Evolutionary conservation across 2,329 filamentous ascomycete genomes (phyloP), one percentile per base, ranked within the genome.

Genomic region (Colletotrichum aenigma): DNA sequence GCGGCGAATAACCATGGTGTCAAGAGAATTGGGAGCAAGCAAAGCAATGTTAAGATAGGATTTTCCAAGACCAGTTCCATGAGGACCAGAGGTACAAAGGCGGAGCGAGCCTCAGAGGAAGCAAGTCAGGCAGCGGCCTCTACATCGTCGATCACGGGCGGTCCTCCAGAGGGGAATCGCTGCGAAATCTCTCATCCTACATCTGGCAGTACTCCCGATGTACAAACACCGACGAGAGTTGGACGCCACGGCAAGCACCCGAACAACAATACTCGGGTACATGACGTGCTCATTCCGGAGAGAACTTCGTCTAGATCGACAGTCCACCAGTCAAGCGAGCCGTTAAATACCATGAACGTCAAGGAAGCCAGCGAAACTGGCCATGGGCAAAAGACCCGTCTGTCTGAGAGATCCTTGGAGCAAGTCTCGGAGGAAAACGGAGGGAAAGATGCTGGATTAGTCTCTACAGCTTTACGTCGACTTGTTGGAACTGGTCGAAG

Each of bases 281-380:
- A 78, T 4, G 60, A 80, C 3, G 78, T 80, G 3, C 74, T 79
- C 7, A 75, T 83, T 2, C 80, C 81, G 38, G 81, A 78, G 34
- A 79, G 81, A 3, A 81, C 77, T 16, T 84, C 81, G 2, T 83
- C 82, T 8, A 81, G 77, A 18, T 56, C 43, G 13, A 64, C 28
- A 36, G 13, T 38, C 48, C 21, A 16, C 9, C 36, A 6, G n/a
- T 7, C 16, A 34, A 21, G 30, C 15, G 30, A 43, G 43, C 18
- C n/a, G 7, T 21, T 13, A 6, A 38, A 28, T 21, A 30, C n/a
- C 56, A 56, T 21, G 21, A 10, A 52, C 18, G 9, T 7, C 16
- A 34, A 21, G n/a, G 16, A 32, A 43, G 32, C 18, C 30, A n/a
- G 30, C n/a, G 10, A 30, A 28, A 34, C 38, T 60, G 38, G 18